Evolutionary conservation across 129 eudicot species (phyloP).

Genomic region (Saposhnikovia divaricata): DNA sequence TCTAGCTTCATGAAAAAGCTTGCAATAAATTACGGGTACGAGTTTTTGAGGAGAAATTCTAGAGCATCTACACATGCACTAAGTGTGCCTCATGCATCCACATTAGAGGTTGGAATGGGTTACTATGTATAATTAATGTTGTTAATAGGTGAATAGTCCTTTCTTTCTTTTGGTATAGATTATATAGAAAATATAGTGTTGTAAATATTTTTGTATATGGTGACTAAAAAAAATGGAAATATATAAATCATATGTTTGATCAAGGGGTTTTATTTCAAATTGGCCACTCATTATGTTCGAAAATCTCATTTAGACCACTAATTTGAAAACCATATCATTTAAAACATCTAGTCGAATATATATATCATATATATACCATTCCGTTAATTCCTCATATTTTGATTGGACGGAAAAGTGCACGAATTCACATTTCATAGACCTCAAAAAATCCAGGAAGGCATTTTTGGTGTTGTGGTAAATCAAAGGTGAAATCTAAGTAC

Average conservation of each 20-base stretch:
- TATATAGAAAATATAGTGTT: neutral
- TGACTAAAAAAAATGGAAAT: neutral
- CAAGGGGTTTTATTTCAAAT: no score
- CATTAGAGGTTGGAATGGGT: slow-evolving; percentile 90
- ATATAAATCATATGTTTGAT: neutral
- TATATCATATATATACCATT: no score
- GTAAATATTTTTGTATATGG: slow-evolving; percentile 4
- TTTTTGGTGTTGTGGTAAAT: no score
- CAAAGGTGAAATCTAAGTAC: no score
- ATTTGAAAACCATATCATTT: no score
- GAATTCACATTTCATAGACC: no score
- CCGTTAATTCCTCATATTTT: no score
- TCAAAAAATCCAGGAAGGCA: no score
- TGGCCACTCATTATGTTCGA: no score
- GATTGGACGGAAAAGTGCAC: no score
- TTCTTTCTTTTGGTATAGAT: neutral
- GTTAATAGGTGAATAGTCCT: neutral
- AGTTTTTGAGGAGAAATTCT: slow-evolving; percentile 70
- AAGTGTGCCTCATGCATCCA: slow-evolving; percentile 80
- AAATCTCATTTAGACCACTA: no score
- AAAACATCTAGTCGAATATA: no score
- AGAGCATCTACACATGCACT: slow-evolving; percentile 44
- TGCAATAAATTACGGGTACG: slow-evolving; percentile 64
- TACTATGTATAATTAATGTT: slow-evolving; percentile 53
- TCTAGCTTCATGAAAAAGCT: slow-evolving; percentile 55